These are phyloP conservation scores for Ceratorhiza oryzae-sativae DNA, from an alignment of 1,284 basidiomycete genomes.

Conservation along the genomic window DNA sequence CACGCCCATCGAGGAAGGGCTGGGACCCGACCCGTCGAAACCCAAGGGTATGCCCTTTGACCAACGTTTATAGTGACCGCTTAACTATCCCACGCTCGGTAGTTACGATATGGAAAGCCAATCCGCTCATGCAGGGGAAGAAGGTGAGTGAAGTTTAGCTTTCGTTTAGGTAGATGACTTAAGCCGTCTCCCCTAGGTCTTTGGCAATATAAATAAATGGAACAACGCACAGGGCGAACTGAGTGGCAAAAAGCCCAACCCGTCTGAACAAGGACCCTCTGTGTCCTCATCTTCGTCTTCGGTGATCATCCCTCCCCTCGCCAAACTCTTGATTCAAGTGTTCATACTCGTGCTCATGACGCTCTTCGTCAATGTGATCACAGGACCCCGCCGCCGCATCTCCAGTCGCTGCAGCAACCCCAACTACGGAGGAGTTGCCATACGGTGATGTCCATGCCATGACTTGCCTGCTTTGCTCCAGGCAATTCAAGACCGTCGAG, in stretches of 20 bases:
- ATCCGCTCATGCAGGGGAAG: conserved; percentile 84
- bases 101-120: conserved; percentile 63
- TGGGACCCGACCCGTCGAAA: conserved; percentile 30
- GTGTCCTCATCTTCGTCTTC: conserved; percentile 49
- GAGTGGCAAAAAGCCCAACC: conserved; percentile 52
- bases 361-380: conserved; percentile 18
- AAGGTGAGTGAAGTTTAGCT: conserved; percentile 64
- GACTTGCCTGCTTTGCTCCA: conserved; percentile 86
- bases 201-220: conserved; percentile 92
- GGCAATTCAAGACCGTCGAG: conserved; percentile 88
- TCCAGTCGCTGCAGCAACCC: conserved; percentile 4
- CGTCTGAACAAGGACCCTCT: conserved; percentile 43
- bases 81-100: background rate
- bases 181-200: conserved; percentile 61
- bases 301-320: conserved; percentile 52
- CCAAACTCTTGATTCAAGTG: conserved; percentile 34
- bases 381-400: conserved; percentile 33
- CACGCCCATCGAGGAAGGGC: background rate
- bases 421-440: conserved; percentile 39
- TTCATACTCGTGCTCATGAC: conserved; percentile 25
- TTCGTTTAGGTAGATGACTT: conserved; percentile 1
- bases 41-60: conserved; percentile 27
- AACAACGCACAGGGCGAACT: conserved; percentile 90
- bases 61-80: background rate
- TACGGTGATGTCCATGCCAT: conserved; percentile 57